Evolutionary conservation across 768 basidiomycete species (phyloP).

Genomic region (Leucocoprinus sp.): DNA sequence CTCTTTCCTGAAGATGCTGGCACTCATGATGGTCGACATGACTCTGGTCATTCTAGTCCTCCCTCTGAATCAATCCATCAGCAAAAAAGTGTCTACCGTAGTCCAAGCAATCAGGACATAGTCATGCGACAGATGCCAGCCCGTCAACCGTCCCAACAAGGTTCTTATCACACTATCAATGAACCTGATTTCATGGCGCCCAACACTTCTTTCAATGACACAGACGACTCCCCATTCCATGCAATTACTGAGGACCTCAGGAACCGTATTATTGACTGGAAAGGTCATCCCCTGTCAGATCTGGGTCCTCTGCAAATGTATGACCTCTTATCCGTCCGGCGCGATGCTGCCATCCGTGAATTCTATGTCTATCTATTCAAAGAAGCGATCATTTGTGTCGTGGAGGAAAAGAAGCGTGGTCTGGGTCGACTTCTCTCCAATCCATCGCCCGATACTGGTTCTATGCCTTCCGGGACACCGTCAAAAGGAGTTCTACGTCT

Average conservation of each 20-base stretch:
- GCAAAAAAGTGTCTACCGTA: conserved; percentile 15
- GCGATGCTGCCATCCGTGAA: conserved; percentile 84
- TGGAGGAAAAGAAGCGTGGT: conserved; percentile 87
- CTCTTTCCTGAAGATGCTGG: conserved; percentile 41
- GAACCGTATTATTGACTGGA: conserved; percentile 92
- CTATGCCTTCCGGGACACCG: conserved; percentile 29
- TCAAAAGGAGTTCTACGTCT: conserved; percentile 74
- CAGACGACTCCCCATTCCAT: conserved; percentile 71
- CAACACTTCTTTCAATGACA: conserved; percentile 32
- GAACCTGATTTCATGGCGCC: conserved; percentile 23
- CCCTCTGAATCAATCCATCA: conserved; percentile 18
- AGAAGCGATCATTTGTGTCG: conserved; percentile 97
- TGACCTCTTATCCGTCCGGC: conserved; percentile 81
- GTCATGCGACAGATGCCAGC: conserved; percentile 1
- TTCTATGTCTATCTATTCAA: conserved; percentile 97
- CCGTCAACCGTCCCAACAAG: conserved; percentile 20
- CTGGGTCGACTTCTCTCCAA: conserved; percentile 66
- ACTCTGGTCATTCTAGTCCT: conserved; percentile 38
- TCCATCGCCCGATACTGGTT: conserved; percentile 47
- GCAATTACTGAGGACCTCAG: conserved; percentile 85
- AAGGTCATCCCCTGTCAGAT: conserved; percentile 84
- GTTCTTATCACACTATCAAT: conserved; percentile 24
- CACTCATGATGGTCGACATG: conserved; percentile 19
- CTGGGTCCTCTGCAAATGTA: conserved; percentile 89
- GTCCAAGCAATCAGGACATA: conserved; percentile 6